Percentiles rank a stretch among this genome's conserved stretches.
Conservation (phyloP, 2,329 filamentous ascomycete species). For the Aphanocladium album region DNA sequence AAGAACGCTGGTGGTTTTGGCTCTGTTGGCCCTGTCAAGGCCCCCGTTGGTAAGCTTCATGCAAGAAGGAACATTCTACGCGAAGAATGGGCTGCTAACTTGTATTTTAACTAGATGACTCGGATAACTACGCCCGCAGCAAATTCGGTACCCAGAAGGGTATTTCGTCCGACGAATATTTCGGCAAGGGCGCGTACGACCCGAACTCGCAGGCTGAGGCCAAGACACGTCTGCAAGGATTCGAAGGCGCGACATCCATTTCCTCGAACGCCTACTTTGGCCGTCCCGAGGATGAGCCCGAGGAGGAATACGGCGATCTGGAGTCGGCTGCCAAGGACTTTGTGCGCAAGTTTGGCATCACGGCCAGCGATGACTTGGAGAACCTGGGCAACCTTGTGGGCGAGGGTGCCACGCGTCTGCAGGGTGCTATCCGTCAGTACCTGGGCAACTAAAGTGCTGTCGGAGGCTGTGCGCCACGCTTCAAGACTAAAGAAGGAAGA, state of each 20-base stretch:
- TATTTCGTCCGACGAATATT: slow-evolving; percentile 98
- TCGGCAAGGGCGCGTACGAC: slow-evolving; percentile 84
- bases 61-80: neutral
- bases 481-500: neutral
- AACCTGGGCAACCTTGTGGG: slow-evolving; percentile 79
- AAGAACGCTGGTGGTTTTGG: slow-evolving; percentile 85
- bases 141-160: slow-evolving; percentile 93
- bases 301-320: slow-evolving; percentile 82
- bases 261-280: slow-evolving; percentile 98
- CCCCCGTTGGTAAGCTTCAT: slow-evolving; percentile 56
- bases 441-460: slow-evolving; percentile 46
- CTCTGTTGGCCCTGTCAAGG: slow-evolving; percentile 70
- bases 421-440: slow-evolving; percentile 66
- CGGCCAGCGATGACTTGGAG: slow-evolving; percentile 91
- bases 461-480: neutral
- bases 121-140: slow-evolving; percentile 73
- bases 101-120: slow-evolving; percentile 52
- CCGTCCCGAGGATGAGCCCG: slow-evolving; percentile 75
- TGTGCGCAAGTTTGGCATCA: slow-evolving; percentile 89
- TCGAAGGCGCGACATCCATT: slow-evolving; percentile 87
- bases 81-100: neutral
- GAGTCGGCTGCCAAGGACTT: slow-evolving; percentile 96
- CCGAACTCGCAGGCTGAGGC: slow-evolving; percentile 76
- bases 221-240: slow-evolving; percentile 80
- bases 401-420: slow-evolving; percentile 77